A percentile compares a stretch with the other conserved stretches of the same genome.
Evolutionary conservation across 2,329 filamentous ascomycete species (phyloP).

Genomic region (Xylaria arbuscula): DNA sequence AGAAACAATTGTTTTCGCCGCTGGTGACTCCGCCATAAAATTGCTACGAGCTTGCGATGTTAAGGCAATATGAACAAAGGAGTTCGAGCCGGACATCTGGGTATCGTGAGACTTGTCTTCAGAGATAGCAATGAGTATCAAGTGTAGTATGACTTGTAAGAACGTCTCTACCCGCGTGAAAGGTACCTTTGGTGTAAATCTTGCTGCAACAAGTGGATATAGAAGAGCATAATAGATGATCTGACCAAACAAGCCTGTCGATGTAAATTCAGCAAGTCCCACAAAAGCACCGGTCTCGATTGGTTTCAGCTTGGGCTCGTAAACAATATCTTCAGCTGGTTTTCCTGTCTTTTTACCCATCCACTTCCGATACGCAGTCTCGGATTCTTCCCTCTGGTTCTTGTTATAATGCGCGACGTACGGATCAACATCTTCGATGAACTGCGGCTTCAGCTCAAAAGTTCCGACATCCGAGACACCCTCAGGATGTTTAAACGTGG

Average conservation of each 20-base stretch:
- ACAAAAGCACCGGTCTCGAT: conserved; percentile 83
- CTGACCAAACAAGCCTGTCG: conserved; percentile 86
- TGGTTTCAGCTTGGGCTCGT: conserved; percentile 83
- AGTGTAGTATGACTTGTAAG: conserved; percentile 88
- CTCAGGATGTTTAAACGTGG: conserved; percentile 89
- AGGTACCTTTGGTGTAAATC: conserved; percentile 78
- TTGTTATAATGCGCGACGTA: conserved; percentile 97
- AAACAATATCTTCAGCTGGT: conserved; percentile 83
- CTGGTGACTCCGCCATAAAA: conserved; percentile 66
- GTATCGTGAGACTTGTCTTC: conserved; percentile 77
- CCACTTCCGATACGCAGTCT: conserved; percentile 86
- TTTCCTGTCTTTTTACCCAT: conserved; percentile 90
- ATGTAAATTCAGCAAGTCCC: conserved; percentile 80
- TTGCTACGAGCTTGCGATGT: conserved; percentile 71
- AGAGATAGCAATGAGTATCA: conserved; percentile 84
- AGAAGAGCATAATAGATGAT: conserved; percentile 88
- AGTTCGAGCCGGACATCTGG: conserved; percentile 62
- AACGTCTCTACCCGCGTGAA: conserved; percentile 89
- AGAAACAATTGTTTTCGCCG: conserved; percentile 71
- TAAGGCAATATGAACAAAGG: conserved; percentile 79
- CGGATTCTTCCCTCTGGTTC: conserved; percentile 95
- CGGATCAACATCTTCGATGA: conserved; percentile 88
- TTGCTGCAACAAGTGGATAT: conserved; percentile 78
- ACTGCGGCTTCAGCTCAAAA: conserved; percentile 90
- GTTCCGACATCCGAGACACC: conserved; percentile 92